A percentile compares a stretch with the other conserved stretches of the same genome.
Conservation (phyloP, 2,329 filamentous ascomycete genomes). For the Pseudocercospora pini-densiflorae region DNA sequence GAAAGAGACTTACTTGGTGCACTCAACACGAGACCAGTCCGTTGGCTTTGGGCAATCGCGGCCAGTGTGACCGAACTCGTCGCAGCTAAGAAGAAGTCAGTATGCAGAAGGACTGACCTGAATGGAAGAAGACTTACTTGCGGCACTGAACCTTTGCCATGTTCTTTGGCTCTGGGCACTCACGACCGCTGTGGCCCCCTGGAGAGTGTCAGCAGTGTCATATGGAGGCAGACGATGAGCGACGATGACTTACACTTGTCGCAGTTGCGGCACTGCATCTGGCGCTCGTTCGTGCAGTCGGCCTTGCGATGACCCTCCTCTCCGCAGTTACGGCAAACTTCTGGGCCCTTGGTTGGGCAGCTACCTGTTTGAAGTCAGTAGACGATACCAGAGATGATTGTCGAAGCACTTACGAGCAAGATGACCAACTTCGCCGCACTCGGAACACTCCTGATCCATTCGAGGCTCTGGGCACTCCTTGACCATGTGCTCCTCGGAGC, state of each 20-base stretch:
- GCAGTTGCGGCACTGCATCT: conserved; percentile 43
- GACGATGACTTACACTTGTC: conserved; percentile 28
- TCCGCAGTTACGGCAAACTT: conserved; percentile 43
- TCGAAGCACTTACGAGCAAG: conserved; percentile 37
- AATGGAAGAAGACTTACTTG: not conserved
- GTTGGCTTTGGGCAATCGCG: conserved; percentile 20
- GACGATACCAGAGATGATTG: not conserved
- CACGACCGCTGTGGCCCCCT: conserved; percentile 50
- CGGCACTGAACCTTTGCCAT: conserved; percentile 53
- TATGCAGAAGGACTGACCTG: not conserved
- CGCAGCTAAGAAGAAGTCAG: conserved; percentile 45
- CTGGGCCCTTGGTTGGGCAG: conserved; percentile 19
- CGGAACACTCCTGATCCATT: conserved; percentile 40
- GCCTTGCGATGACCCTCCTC: conserved; percentile 39
- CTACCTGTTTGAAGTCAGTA: conserved; percentile 14
- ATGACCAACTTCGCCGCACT: conserved; percentile 41
- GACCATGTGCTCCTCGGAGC: conserved; percentile 57
- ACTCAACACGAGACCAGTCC: conserved; percentile 51
- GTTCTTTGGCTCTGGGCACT: conserved; percentile 67
- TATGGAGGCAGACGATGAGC: not conserved
- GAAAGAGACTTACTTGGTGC: conserved; percentile 33
- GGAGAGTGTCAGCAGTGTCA: not conserved
- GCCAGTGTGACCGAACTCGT: conserved; percentile 37
- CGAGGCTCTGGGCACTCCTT: conserved; percentile 66
- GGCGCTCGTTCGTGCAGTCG: conserved; percentile 42